Evolutionary conservation across 2,329 filamentous ascomycete species (phyloP), one percentile per base, ranked within the genome.

Genomic region (Alternaria gaisen): DNA sequence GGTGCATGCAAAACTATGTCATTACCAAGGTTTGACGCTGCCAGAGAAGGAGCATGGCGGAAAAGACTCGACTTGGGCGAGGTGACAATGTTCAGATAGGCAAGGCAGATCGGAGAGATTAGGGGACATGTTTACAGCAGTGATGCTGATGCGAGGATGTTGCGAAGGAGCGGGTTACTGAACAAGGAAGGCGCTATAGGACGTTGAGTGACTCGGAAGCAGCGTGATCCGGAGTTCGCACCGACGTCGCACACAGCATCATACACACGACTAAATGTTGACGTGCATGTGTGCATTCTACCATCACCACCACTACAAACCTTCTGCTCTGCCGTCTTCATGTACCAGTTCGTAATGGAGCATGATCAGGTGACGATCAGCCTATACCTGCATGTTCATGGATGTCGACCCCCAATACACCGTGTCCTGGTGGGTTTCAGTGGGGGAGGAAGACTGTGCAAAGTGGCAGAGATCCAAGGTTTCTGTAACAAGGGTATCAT

Each of bases 371-470:
- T 51, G 57, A 36, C 28, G 24, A 54, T 44, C 51, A 59, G 42
- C 52, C 36, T 55, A 60, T 52, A 16, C 20, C 40, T 57, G 46
- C 56, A 60, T 57, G 59, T 40, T 42, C 56, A 47, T 70, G 67
- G 53, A 48, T 65, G 69, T 69, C 63, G 71, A 71, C 61, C 61
- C 61, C 44, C 66, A 63, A 56, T 62, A 40, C 38, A 22, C 38
- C 10, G 18, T 22, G 4, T 41, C 58, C 66, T 67, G 69, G 65
- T 65, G 55, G 64, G 52, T 56, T 72, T 69, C 65, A 67, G 67
- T 69, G 65, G 68, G 62, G 62, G 62, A 58, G n/a, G 53, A 58
- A 64, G 56, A 50, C 16, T 32, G 30, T 43, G 53, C 43, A 32
- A 32, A 61, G 42, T 34, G 42, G 52, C 30, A 50, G 20, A 50